Evolutionary conservation across 2,329 filamentous ascomycete species (phyloP).

Genomic region (Celoporthe dispersa): DNA sequence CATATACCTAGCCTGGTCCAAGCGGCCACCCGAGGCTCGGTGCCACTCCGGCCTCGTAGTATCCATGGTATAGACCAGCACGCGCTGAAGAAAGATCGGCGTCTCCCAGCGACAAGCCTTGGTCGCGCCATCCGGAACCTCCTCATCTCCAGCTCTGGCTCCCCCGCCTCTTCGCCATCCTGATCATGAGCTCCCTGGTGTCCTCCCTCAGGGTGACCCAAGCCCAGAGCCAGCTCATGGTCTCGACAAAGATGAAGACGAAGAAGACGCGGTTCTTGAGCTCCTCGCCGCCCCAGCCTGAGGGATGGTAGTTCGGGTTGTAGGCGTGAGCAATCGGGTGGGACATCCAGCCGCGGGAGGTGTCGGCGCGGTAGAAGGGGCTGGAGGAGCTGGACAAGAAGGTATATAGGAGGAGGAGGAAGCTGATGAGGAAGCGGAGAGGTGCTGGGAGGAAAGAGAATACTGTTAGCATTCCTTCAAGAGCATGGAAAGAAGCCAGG

Average conservation of each 20-base stretch:
- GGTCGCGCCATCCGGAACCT: neutral
- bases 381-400: slow-evolving; percentile 63
- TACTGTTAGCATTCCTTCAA: neutral
- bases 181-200: slow-evolving; percentile 46
- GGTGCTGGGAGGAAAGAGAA: slow-evolving; percentile 51
- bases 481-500: slow-evolving; percentile 45
- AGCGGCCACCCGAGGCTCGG: neutral
- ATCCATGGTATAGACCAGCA: neutral
- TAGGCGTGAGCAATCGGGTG: slow-evolving; percentile 40
- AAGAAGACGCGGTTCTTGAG: slow-evolving; percentile 87
- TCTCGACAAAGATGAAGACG: slow-evolving; percentile 82
- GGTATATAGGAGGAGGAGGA: slow-evolving; percentile 65
- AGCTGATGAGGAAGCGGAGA: slow-evolving; percentile 67
- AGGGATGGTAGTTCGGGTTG: slow-evolving; percentile 44
- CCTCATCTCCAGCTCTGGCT: slow-evolving; percentile 22
- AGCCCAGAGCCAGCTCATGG: slow-evolving; percentile 86
- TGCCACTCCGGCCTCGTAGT: neutral
- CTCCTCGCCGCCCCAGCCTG: slow-evolving; percentile 62
- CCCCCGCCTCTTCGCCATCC: slow-evolving; percentile 43
- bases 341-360: slow-evolving; percentile 40
- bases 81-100: neutral
- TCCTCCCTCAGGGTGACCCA: slow-evolving; percentile 74
- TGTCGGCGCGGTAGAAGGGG: slow-evolving; percentile 49
- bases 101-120: neutral
- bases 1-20: neutral